Evolutionary conservation across 352 stramenopile genomes (phyloP), one percentile per base, ranked within the genome.

Genomic region (Globisporangium rhizosaccharum): DNA sequence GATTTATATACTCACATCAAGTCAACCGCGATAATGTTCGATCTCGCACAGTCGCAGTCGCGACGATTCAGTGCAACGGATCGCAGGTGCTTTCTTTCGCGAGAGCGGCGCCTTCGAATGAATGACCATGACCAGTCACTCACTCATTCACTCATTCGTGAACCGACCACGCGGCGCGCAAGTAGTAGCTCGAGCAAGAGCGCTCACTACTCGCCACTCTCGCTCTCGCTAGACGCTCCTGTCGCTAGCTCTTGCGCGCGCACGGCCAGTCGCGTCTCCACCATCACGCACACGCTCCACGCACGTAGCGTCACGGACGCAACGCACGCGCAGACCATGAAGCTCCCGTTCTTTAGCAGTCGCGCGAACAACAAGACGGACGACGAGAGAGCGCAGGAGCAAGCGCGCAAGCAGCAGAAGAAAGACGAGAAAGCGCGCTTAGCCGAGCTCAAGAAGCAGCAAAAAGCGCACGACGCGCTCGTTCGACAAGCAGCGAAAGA

Each of bases 361-460:
- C 30, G 36, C 49, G 36, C 23, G 36, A 39, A 25, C 28, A 64
- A 64, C 42, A 46, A 59, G 36, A 64, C 30, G 6, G 42, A 36
- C 11, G 58, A 58, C 10, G 28, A 64, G 42, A 50, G 49, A 26
- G 51, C 51, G 28, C 50, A 14, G 15, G 42, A 52, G 50, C 50
- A 57, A 39, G 55, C 39, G 25, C 55, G 47, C 48, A 51, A 56
- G 46, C 20, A 50, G 41, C 57, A 57, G 49, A 58, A 64, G 47
- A 57, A 65, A 53, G 41, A 37, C 17, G 56, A 66, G 39, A 61
- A 71, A 49, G 36, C 56, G 25, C 48, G 55, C 18, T 37, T 71
- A 9, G 56, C 67, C 15, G 49, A 68, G 39, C 46, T 59, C 15
- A 45, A 69, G 53, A 65, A 59, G 25, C 25, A 60, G 39, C 58